Evolutionary conservation across 2,329 filamentous ascomycete species (phyloP), one percentile per base, ranked within the genome.

Genomic region (Xylaria sp.): DNA sequence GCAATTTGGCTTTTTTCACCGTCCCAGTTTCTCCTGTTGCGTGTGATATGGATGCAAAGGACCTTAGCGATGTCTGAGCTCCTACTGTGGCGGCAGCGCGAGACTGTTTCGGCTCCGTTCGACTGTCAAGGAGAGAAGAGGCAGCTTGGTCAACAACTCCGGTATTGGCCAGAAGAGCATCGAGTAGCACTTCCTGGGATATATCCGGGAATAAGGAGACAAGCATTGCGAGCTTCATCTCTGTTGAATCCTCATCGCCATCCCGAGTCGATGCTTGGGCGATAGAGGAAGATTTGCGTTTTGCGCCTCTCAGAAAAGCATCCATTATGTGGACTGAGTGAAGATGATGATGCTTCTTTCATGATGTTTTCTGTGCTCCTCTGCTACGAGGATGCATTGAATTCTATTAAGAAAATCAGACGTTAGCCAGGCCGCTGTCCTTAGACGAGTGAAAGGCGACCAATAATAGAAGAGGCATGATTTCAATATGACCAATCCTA

Each of bases 191-290:
- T 39, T 90, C 87, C 53, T 92, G 89, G 7, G 88, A 84, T 3
- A 89, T 71, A 0, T 82, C 76, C 0, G 92, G 88, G 71, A 94
- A 86, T 0, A 97, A 80, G 0, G 96, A 98, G 1, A 90, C 87
- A 2, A 99, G 82, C 1, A 97, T 82, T 1, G 94, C 94, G 15
- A 99, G 81, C 75, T 97, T 98, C 73, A 96, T 84, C 69, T 98
- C 96, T 0, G 96, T 99, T 1, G 92, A 90, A 53, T 97, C 92
- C 17, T 89, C 86, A 20, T 79, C 77, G 5, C 66, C 62, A 59
- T 74, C 69, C 33, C 53, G 38, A 59, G 27, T 62, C 51, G 20
- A 58, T 36, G 65, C 64, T 63, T 67, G 59, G 10, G 64, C 9
- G n/a, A 71, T 39, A 10, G 77, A 74, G 27, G 73, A 65, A 44